phyloP scores from a whole-genome alignment of 345 rosid species.

The Melaleuca quinquenervia region DNA sequence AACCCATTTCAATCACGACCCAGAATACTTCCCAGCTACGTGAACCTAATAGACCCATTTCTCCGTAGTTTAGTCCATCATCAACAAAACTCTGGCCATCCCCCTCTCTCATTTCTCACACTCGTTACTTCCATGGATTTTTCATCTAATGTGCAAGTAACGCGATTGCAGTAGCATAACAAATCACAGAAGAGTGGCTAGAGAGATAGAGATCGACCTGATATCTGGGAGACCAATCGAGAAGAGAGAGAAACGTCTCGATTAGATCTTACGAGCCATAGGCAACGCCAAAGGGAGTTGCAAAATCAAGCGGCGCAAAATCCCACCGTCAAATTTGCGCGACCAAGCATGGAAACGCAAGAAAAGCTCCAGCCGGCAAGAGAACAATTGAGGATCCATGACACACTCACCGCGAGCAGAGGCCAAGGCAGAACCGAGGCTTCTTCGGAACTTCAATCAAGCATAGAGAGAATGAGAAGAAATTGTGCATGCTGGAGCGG shows the following conservation, averaged over 20 bases:
- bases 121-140: not conserved
- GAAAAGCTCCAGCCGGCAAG: not conserved
- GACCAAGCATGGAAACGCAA: not conserved
- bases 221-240: not conserved
- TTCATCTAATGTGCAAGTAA: not conserved
- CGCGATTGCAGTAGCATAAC: not conserved
- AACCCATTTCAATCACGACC: not conserved
- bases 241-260: not conserved
- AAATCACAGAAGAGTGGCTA: not conserved
- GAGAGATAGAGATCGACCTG: not conserved
- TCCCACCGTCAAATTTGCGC: not conserved
- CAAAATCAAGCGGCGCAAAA: too few species aligned
- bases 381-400: not conserved
- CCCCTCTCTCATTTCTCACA: not conserved
- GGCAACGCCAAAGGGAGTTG: not conserved
- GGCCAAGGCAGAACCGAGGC: not conserved
- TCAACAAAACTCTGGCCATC: not conserved
- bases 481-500: too few species aligned
- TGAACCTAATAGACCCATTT: too few species aligned
- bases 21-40: not conserved
- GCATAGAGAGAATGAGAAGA: not conserved
- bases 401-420: not conserved
- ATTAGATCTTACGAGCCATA: not conserved
- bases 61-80: too few species aligned
- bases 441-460: not conserved